Base-by-base conservation (phyloP, 441 rosid genomes). In the Biscutella laevigata region DNA sequence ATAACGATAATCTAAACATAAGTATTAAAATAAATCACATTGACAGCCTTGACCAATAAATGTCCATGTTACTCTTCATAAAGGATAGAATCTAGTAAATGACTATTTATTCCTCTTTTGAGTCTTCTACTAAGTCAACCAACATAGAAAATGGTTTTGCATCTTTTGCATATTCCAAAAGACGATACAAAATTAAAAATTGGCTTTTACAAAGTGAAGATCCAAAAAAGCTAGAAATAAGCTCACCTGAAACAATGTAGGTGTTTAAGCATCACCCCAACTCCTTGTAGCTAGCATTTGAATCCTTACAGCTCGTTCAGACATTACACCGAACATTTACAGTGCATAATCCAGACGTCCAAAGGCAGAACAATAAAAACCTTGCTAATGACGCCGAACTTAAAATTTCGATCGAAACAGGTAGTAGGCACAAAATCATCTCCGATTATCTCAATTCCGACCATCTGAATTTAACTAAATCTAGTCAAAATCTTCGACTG, bases 111-210 rank as follows among this genome's bases (percentile, higher is more conserved):
- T 20, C 71, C 74, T 27, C 76, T 70, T 39, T 27, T 50, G 21
- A 57, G 65, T 61, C 69, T 43, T 4, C 20, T 40, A 29, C 13
- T n/a, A 53, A 21, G 61, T 62, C 55, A 78, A 55, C 51, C 19
- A 22, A 54, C 50, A 22, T 10, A 11, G 21, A 26, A 21, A 58
- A 45, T 7, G 45, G 45, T 10, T 47, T 46, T 19, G 35, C 46
- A 38, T 11, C 21, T 50, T 49, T 21, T 50, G 41, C 20, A 8
- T 12, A 40, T 19, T 29, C 49, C 30, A 29, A 4, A 28, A 29
- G 14, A 7, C 5, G 16, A 52, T 1, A 17, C 24, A 29, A 6
- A 29, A 17, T 4, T 13, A 6, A 1, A 35, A 5, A 19, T 25
- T n/a, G n/a, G n/a, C n/a, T n/a, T n/a, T n/a, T 38, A 22, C 24